phyloP scores from a whole-genome alignment of 108 stramenopile genomes.

The Aurantiochytrium sp. region DNA sequence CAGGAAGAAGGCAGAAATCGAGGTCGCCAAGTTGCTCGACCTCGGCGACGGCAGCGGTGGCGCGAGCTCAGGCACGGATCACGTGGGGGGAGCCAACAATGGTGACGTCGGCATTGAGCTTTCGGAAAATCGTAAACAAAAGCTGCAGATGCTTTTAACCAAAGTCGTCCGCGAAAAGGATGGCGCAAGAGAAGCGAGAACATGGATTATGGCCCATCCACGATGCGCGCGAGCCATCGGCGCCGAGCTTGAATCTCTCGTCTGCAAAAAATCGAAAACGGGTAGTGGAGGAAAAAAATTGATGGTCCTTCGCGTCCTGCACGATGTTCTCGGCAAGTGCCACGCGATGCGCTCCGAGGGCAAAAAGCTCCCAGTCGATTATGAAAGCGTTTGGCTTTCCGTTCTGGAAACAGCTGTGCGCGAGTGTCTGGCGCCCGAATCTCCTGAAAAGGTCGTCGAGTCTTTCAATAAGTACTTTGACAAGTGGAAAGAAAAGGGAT shows the following conservation, averaged over 20 bases:
- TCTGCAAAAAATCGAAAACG: background rate
- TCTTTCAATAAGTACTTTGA: background rate
- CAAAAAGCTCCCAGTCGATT: background rate
- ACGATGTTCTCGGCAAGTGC: background rate
- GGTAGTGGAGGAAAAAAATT: background rate
- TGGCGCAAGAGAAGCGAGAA: background rate
- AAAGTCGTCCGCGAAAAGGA: background rate
- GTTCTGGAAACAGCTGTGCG: background rate
- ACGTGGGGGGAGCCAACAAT: background rate
- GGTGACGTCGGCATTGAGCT: background rate
- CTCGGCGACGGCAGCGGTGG: background rate
- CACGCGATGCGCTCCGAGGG: background rate
- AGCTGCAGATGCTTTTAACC: background rate
- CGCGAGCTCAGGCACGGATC: background rate
- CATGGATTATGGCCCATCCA: background rate
- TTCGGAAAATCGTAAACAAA: background rate
- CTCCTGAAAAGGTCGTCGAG: background rate
- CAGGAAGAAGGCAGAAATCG: background rate
- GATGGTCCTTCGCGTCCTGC: background rate
- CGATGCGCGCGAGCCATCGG: background rate
- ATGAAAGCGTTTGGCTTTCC: background rate
- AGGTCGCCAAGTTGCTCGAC: background rate
- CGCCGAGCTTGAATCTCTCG: background rate
- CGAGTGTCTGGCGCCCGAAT: background rate
- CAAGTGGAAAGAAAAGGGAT: background rate